phyloP scores from a whole-genome alignment of 1,284 basidiomycete species.

The Ustilago xerochloae region DNA sequence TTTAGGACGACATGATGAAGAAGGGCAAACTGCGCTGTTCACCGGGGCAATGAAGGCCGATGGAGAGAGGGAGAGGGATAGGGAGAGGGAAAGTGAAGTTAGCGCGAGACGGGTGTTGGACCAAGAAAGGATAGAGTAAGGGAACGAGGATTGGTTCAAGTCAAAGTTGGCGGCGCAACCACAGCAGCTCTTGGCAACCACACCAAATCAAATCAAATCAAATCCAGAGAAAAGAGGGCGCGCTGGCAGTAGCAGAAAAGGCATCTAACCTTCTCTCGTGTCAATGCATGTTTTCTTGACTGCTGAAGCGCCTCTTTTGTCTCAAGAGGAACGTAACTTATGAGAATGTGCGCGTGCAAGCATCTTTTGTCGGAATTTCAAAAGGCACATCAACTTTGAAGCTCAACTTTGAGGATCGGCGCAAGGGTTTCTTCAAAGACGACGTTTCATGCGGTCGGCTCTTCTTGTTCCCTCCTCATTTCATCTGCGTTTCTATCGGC shows the following conservation, averaged over 20 bases:
- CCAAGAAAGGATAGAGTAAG: not conserved
- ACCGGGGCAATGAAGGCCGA: not conserved
- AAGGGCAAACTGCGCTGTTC: not conserved
- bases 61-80: slow-evolving; percentile 4
- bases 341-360: no score
- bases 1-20: slow-evolving; percentile 3
- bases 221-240: not conserved
- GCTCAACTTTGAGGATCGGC: not conserved
- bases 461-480: no score
- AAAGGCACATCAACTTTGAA: not conserved
- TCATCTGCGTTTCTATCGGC: not conserved
- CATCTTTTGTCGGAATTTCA: no score
- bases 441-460: not conserved
- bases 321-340: no score
- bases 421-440: not conserved
- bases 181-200: slow-evolving; percentile 1
- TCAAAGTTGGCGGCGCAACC: not conserved
- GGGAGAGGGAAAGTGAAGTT: no score
- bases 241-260: slow-evolving; percentile 3
- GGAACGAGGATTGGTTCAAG: not conserved
- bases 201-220: no score
- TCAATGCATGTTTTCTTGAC: not conserved
- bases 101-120: no score
- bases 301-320: not conserved
- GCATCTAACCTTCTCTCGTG: no score